Conservation (phyloP, 2,329 filamentous ascomycete species). For the Blastomyces parvus region DNA sequence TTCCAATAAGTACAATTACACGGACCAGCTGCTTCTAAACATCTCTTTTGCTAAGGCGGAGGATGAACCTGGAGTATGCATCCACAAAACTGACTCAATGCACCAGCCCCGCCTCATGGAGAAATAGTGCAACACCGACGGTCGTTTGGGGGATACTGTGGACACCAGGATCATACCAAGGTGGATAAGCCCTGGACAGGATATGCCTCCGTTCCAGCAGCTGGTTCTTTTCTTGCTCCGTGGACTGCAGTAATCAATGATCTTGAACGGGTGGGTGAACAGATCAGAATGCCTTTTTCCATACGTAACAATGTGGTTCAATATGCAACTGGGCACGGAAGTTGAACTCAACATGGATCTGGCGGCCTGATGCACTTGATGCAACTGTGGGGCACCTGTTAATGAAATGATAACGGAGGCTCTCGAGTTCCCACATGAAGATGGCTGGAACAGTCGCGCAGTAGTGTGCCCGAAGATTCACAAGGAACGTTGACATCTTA, state of each 20-base stretch:
- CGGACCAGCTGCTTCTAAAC: background rate
- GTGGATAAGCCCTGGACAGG: background rate
- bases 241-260: background rate
- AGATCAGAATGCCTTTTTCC: background rate
- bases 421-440: background rate
- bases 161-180: background rate
- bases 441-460: background rate
- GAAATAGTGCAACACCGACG: background rate
- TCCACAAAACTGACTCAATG: background rate
- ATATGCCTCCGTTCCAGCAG: background rate
- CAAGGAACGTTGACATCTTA: background rate
- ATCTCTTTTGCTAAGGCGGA: background rate
- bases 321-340: no score
- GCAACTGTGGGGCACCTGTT: background rate
- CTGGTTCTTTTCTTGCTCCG: background rate
- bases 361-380: background rate
- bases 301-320: no score
- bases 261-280: background rate
- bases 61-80: background rate
- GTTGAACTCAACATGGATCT: no score
- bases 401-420: background rate
- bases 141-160: background rate
- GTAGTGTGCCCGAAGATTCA: background rate
- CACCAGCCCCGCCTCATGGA: background rate
- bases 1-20: background rate